Evolutionary conservation across 345 rosid genomes (phyloP), one percentile per base, ranked within the genome.

Genomic region (Ceriops zippeliana): DNA sequence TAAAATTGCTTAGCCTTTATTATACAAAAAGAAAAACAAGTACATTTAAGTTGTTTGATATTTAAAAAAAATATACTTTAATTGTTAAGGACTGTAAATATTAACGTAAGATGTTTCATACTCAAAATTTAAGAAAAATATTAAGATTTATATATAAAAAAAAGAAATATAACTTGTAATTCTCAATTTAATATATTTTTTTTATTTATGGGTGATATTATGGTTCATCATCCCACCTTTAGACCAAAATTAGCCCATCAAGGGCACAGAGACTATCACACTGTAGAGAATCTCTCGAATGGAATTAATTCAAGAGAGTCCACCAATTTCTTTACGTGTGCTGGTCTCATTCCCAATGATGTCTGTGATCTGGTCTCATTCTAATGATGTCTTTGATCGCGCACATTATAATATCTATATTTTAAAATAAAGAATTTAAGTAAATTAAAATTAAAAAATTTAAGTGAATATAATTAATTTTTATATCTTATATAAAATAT

Each of bases 171-270:
- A 34, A 34, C 37, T 34, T 34, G 37, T 7, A 34, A 34, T 7
- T 34, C 37, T 34, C 9, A 34, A 34, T 34, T 34, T 34, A 34
- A 34, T 6, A 7, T 7, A 0, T 24, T 24, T 24, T 24, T 24
- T 24, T 24, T 38, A 16, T 38, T 38, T 2, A 11, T 34, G 34
- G 64, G 5, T 7, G 26, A 17, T 34, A 16, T 51, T 56, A 63
- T 57, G 58, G 21, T 62, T 54, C 75, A 66, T 66, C 84, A 67
- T 63, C 75, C 52, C 0, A 52, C 59, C 38, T 58, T 38, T 57
- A 31, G 63, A 16, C 10, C 13, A 27, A 24, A 22, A 76, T 21
- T n/a, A 28, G n/a, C 24, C 67, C 27, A 27, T 17, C 52, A 35
- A 58, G 13, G 7, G 17, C 26, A 35, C n/a, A 17, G 20, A 61